Percentiles rank a stretch among this genome's conserved stretches.
Evolutionary conservation across 169 alveolate species (phyloP).

Genomic region (Babesia bovis): DNA sequence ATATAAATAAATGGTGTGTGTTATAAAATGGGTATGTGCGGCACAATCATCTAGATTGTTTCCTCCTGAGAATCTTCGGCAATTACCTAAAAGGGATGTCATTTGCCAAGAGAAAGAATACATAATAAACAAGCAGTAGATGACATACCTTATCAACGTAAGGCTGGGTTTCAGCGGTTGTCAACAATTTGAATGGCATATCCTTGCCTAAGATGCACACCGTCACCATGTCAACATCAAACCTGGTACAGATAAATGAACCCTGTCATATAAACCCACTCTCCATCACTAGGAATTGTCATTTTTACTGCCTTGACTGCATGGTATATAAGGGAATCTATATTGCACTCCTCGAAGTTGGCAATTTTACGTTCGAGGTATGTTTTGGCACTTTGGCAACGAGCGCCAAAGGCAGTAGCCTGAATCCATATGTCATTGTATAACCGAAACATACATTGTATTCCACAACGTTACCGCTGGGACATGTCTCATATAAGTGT

Average conservation of each 20-base stretch:
- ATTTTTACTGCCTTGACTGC: constrained; percentile 89
- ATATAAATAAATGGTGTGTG: neutral
- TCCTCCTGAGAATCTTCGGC: constrained; percentile 49
- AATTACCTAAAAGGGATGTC: constrained; percentile 7
- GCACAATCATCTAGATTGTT: neutral
- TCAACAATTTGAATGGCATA: constrained; percentile 69
- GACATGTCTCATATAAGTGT: constrained; percentile 93
- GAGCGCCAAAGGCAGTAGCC: constrained; percentile 96
- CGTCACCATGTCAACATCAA: constrained; percentile 84
- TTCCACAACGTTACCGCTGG: constrained; percentile 95
- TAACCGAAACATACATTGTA: constrained; percentile 71
- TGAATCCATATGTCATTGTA: neutral
- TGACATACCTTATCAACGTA: constrained; percentile 43
- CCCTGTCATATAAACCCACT: constrained; percentile 35
- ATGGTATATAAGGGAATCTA: constrained; percentile 82
- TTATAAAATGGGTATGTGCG: neutral
- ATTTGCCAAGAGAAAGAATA: neutral
- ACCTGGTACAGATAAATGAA: constrained; percentile 8
- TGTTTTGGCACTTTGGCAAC: constrained; percentile 96
- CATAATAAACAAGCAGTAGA: neutral
- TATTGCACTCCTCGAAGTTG: constrained; percentile 76
- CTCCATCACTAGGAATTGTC: constrained; percentile 88
- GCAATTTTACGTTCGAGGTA: constrained; percentile 92
- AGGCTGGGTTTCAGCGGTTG: constrained; percentile 17
- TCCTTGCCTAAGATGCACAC: constrained; percentile 83